Percentiles rank a stretch among this genome's conserved stretches.
Evolutionary conservation across 306 rosid genomes (phyloP).

Genomic region (Prunus kanzakura): DNA sequence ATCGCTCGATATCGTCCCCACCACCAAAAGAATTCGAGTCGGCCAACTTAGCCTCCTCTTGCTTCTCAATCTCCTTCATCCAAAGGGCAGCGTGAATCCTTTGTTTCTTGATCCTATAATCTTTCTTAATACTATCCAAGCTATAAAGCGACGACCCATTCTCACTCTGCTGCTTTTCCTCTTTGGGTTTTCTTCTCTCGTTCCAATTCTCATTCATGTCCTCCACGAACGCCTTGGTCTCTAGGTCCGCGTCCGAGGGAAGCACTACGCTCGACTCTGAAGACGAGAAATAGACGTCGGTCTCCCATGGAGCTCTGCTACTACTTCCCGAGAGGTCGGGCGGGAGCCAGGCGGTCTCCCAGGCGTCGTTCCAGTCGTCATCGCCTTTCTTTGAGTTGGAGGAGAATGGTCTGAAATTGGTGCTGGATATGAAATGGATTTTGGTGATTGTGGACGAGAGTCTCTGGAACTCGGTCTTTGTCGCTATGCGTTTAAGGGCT

Average conservation of each 20-base stretch:
- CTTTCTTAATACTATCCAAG: conserved; percentile 80
- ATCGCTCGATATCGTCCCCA: conserved; percentile 74
- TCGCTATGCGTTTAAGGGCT: conserved; percentile 36
- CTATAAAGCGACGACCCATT: conserved; percentile 52
- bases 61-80: conserved; percentile 91
- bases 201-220: conserved; percentile 91
- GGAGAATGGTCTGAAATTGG: conserved; percentile 18
- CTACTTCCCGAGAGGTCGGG: conserved; percentile 56
- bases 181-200: conserved; percentile 55
- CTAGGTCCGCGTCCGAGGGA: conserved; percentile 50
- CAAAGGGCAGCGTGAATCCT: conserved; percentile 83
- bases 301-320: conserved; percentile 73
- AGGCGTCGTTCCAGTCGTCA: conserved; percentile 88
- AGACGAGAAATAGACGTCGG: conserved; percentile 58
- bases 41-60: conserved; percentile 77
- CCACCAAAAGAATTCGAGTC: conserved; percentile 26
- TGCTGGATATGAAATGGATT: conserved; percentile 4
- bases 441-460: conserved; percentile 3
- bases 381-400: conserved; percentile 41
- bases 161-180: conserved; percentile 22
- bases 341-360: conserved; percentile 97
- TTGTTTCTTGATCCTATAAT: conserved; percentile 85
- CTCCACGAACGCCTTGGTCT: conserved; percentile 82
- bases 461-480: conserved; percentile 17
- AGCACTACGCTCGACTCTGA: conserved; percentile 29